Conservation (phyloP, 805 yeast species). For the Brettanomyces nanus region DNA sequence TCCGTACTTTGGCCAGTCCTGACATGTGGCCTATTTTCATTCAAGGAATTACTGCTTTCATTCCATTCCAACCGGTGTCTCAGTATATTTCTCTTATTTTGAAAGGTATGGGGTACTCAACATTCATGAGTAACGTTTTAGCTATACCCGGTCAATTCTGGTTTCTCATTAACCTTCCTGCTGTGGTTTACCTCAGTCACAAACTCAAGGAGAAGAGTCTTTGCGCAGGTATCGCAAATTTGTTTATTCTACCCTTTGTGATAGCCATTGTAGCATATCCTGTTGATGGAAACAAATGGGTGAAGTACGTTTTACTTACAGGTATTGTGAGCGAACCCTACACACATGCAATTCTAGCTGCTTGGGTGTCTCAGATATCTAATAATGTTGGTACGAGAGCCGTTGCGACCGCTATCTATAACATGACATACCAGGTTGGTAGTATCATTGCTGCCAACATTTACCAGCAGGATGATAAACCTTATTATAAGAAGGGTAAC, state of each 20-base stretch:
- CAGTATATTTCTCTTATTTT: conserved; percentile 39
- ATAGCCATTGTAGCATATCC: conserved; percentile 10
- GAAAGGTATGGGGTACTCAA: conserved; percentile 39
- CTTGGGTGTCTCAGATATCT: conserved; percentile 26
- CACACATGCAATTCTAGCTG: conserved; percentile 29
- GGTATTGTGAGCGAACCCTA: conserved; percentile 31
- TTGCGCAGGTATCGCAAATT: conserved; percentile 44
- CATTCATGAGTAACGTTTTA: conserved; percentile 40
- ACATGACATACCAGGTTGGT: conserved; percentile 24
- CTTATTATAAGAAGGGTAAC: conserved; percentile 25
- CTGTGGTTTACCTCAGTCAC: conserved; percentile 26
- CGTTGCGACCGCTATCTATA: conserved; percentile 25
- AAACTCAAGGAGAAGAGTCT: conserved; percentile 38
- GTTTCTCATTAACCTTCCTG: conserved; percentile 24
- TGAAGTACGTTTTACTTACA: conserved; percentile 10
- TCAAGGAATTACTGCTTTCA: conserved; percentile 30
- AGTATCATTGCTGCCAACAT: conserved; percentile 22
- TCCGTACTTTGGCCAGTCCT: too few relatives aligned
- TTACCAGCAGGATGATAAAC: conserved; percentile 24
- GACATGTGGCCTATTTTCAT: conserved; percentile 45
- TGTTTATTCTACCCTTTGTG: conserved; percentile 14
- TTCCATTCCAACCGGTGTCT: conserved; percentile 27
- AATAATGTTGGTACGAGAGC: conserved; percentile 22
- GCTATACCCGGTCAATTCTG: conserved; percentile 38
- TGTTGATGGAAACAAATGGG: conserved; percentile 10